Evolutionary conservation across 257 asterid genomes (phyloP).

Genomic region (Haberlea rhodopensis): DNA sequence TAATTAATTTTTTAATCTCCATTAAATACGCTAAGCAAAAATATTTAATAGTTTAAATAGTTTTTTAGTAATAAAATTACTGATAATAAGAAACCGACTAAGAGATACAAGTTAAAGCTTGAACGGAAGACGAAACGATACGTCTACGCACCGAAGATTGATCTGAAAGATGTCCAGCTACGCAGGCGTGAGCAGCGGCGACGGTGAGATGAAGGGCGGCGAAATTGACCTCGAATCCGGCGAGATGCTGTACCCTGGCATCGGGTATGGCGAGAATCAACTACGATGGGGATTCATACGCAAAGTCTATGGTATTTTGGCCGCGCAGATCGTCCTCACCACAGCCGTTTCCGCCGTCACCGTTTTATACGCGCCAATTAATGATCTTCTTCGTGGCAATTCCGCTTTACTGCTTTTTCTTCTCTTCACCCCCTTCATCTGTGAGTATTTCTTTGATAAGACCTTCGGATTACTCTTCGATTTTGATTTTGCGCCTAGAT

Average conservation of each 20-base stretch:
- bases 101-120: too few species aligned
- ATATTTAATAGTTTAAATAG: too few species aligned
- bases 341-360: constrained; percentile 61
- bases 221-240: constrained; percentile 59
- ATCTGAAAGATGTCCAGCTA: constrained; percentile 56
- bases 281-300: constrained; percentile 97
- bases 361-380: constrained; percentile 74
- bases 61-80: too few species aligned
- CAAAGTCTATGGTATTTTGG: constrained; percentile 81
- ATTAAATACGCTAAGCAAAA: too few species aligned
- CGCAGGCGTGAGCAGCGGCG: constrained; percentile 44
- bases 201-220: constrained; percentile 34
- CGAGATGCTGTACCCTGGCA: constrained; percentile 76
- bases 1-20: too few species aligned
- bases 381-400: constrained; percentile 72
- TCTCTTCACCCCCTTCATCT: constrained; percentile 66
- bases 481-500: background rate
- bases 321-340: constrained; percentile 84
- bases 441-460: constrained; percentile 38
- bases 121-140: background rate
- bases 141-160: constrained; percentile 24
- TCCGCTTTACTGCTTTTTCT: constrained; percentile 69
- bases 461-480: too few species aligned
- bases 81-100: too few species aligned
- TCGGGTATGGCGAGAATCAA: constrained; percentile 83